These are phyloP conservation scores for Agrocybe pediades DNA, from an alignment of 768 basidiomycete species.

Conservation along the genomic window DNA sequence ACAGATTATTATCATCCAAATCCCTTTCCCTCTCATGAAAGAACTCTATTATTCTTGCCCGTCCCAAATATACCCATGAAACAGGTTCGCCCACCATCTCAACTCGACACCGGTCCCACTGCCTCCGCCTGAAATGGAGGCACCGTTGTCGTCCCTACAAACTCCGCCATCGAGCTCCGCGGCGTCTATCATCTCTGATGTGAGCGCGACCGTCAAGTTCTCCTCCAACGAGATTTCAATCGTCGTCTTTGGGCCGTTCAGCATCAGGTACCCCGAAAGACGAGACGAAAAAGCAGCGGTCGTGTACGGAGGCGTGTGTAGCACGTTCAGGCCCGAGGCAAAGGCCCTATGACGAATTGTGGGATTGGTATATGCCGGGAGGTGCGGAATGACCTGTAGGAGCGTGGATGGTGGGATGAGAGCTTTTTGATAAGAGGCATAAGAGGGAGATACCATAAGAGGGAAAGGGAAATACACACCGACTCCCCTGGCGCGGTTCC, in stretches of 20 bases:
- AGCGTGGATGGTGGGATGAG: constrained; percentile 89
- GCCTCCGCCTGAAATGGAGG: constrained; percentile 40
- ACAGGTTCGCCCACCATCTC: constrained; percentile 73
- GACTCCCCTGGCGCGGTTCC: constrained; percentile 92
- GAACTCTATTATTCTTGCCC: constrained; percentile 44
- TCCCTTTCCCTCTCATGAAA: not conserved
- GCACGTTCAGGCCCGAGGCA: constrained; percentile 72
- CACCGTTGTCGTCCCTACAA: constrained; percentile 70
- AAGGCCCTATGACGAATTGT: constrained; percentile 70
- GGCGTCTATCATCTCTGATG: constrained; percentile 74
- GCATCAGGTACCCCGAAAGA: constrained; percentile 53
- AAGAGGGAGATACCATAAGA: not conserved
- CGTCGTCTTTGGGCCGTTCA: constrained; percentile 55
- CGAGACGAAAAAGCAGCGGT: constrained; percentile 69
- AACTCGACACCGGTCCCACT: constrained; percentile 59
- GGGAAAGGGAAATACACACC: constrained; percentile 48
- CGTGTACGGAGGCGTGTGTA: constrained; percentile 82
- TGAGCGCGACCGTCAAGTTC: constrained; percentile 69
- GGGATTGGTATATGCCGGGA: constrained; percentile 67
- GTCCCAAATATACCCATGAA: constrained; percentile 74
- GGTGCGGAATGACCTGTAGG: constrained; percentile 68
- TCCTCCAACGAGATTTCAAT: constrained; percentile 74
- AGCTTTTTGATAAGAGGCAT: constrained; percentile 45
- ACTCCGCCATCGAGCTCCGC: constrained; percentile 73
- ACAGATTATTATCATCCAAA: not conserved